Base-by-base conservation (phyloP, 495 filamentous ascomycete species). In the Delitschia confertaspora region DNA sequence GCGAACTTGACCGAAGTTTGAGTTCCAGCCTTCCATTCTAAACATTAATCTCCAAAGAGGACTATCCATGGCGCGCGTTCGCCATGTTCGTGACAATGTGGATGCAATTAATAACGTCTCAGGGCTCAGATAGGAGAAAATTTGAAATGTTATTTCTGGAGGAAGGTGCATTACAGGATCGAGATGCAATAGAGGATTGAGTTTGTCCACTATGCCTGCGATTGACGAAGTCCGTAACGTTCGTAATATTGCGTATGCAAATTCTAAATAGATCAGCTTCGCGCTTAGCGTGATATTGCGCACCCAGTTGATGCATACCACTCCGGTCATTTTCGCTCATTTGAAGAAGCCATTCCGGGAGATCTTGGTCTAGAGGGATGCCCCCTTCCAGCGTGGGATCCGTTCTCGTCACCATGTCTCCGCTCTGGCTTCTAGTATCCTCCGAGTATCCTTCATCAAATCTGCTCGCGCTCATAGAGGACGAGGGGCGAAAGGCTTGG, bases 81-180 rank as follows among this genome's bases (percentile, higher is more conserved):
- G 78, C 91, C 93, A 96, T 45, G 76, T 68, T 24, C 82, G 76
- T 11, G 88, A 95, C 3, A 81, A 74, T 23, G 77, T 70, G 5
- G 86, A 84, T 5, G 87, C 82, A 42, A 75, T 77, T 41, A 95
- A 66, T 29, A 98, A 71, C 5, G 82, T 83, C 10, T 73, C 59
- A 0, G 85, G 78, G 27, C 85, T 79, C 22, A 98, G 76, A 57
- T 85, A 93, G 22, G 81, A 82, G 29, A 96, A 80, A 11, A 95
- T 80, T 54, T 91, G 79, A 40, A 87, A 79, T 36, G 83, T 88
- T 43, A 96, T 76, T 59, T 98, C 91, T 1, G 83, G 76, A 0
- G 91, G 91, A 6, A 98, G 75, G 55, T 83, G 77, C 44, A 76
- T 64, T 22, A 94, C 74, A 33, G 93, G 93, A 64, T 98, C 86